Evolutionary conservation across 805 yeast genomes (phyloP).

Genomic region (Starmera amethionina): DNA sequence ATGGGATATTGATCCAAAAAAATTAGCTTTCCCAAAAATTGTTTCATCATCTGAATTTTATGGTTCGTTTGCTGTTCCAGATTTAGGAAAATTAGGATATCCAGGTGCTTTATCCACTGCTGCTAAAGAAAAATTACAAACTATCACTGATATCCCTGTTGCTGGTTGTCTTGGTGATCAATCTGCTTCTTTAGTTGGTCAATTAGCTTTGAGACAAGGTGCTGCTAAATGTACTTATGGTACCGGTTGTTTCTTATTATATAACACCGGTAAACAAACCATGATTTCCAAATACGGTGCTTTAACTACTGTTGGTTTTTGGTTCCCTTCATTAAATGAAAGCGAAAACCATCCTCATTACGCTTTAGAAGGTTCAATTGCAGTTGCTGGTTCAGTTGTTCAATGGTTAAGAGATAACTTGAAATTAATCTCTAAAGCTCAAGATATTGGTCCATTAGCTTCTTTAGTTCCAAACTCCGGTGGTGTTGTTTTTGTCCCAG

Average conservation of each 20-base stretch:
- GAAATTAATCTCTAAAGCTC: conserved; percentile 68
- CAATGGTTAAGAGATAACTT: conserved; percentile 92
- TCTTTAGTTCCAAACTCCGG: conserved; percentile 72
- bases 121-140: conserved; percentile 37
- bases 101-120: conserved; percentile 40
- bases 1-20: conserved; percentile 68
- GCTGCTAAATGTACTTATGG: conserved; percentile 94
- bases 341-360: conserved; percentile 54
- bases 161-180: conserved; percentile 94
- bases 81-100: conserved; percentile 40
- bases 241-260: conserved; percentile 86
- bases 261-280: conserved; percentile 73
- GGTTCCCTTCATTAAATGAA: conserved; percentile 61
- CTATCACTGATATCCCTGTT: conserved; percentile 58
- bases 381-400: conserved; percentile 90
- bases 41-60: conserved; percentile 69
- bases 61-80: conserved; percentile 62
- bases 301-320: conserved; percentile 81
- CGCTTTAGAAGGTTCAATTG: conserved; percentile 92
- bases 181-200: conserved; percentile 89
- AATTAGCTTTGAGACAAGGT: conserved; percentile 73
- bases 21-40: conserved; percentile 64
- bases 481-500: conserved; percentile 92
- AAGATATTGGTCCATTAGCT: conserved; percentile 87
- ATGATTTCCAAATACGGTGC: conserved; percentile 73